Evolutionary conservation across 306 rosid genomes (phyloP).

Genomic region (Citrullus amarus): DNA sequence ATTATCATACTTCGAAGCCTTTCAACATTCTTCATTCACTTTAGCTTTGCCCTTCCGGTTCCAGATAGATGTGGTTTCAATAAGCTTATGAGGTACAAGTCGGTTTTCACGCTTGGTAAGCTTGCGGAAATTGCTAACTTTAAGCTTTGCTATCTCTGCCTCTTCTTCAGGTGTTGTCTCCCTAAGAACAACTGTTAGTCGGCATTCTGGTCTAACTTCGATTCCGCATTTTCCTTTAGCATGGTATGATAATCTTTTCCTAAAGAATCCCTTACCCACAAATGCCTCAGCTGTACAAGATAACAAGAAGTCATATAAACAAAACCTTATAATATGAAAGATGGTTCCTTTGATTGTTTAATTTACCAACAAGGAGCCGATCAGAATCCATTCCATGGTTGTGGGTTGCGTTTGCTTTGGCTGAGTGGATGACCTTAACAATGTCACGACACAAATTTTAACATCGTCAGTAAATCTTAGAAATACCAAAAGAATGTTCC

Average conservation of each 20-base stretch:
- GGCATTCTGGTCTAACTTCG: slow-evolving; percentile 55
- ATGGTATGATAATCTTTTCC: slow-evolving; percentile 42
- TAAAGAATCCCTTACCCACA: slow-evolving; percentile 64
- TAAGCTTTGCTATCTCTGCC: slow-evolving; percentile 72
- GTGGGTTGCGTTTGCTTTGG: slow-evolving; percentile 84
- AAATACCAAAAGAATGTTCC: not conserved
- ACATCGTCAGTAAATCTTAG: not conserved
- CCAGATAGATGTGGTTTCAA: slow-evolving; percentile 78
- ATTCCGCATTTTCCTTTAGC: slow-evolving; percentile 33
- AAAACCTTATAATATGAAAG: not conserved
- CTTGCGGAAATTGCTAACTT: slow-evolving; percentile 59
- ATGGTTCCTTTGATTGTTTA: slow-evolving; percentile 7
- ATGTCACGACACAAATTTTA: not conserved
- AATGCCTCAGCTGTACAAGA: slow-evolving; percentile 67
- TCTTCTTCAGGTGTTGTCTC: slow-evolving; percentile 87
- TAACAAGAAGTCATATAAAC: not conserved
- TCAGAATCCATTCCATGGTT: slow-evolving; percentile 81
- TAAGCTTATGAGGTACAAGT: slow-evolving; percentile 88
- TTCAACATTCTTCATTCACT: not conserved
- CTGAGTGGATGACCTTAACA: slow-evolving; percentile 76
- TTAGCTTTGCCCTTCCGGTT: slow-evolving; percentile 39
- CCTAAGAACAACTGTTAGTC: slow-evolving; percentile 66
- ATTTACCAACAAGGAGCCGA: slow-evolving; percentile 76
- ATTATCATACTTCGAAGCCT: not conserved
- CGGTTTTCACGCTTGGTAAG: slow-evolving; percentile 50